phyloP scores from a whole-genome alignment of 768 basidiomycete genomes.

The Coprinellus micaceus region DNA sequence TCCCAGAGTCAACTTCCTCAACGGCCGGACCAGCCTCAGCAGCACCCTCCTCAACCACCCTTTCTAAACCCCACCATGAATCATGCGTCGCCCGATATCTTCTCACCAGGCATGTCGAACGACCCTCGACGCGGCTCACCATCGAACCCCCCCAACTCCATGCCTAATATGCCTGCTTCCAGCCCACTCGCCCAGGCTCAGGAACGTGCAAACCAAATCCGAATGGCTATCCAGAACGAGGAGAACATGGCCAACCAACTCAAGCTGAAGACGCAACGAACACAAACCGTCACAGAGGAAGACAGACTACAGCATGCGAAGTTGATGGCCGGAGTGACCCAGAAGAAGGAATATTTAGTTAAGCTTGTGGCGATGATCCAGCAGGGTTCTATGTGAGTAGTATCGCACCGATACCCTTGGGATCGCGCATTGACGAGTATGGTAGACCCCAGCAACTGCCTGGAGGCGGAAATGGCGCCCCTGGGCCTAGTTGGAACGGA shows the following conservation, averaged over 20 bases:
- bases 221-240: slow-evolving; percentile 8
- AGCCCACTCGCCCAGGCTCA: background rate
- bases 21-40: slow-evolving; percentile 28
- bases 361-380: slow-evolving; percentile 25
- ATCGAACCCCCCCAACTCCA: slow-evolving; percentile 32
- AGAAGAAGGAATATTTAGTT: slow-evolving; percentile 36
- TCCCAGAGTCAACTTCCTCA: slow-evolving; percentile 27
- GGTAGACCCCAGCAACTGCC: slow-evolving; percentile 2
- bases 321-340: slow-evolving; percentile 23
- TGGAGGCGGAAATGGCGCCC: background rate
- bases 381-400: slow-evolving; percentile 7
- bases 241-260: slow-evolving; percentile 9
- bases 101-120: slow-evolving; percentile 40
- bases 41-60: slow-evolving; percentile 28
- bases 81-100: slow-evolving; percentile 41
- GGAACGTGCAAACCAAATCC: slow-evolving; percentile 6
- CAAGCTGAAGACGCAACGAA: background rate
- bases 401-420: background rate
- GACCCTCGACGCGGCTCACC: slow-evolving; percentile 49
- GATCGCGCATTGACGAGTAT: background rate
- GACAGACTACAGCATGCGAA: slow-evolving; percentile 11
- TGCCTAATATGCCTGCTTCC: slow-evolving; percentile 15
- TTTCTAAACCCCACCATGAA: slow-evolving; percentile 32
- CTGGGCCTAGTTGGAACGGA: background rate
- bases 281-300: too few species aligned